Evolutionary conservation across 2,329 filamentous ascomycete genomes (phyloP).

Genomic region (Fonsecaea erecta): DNA sequence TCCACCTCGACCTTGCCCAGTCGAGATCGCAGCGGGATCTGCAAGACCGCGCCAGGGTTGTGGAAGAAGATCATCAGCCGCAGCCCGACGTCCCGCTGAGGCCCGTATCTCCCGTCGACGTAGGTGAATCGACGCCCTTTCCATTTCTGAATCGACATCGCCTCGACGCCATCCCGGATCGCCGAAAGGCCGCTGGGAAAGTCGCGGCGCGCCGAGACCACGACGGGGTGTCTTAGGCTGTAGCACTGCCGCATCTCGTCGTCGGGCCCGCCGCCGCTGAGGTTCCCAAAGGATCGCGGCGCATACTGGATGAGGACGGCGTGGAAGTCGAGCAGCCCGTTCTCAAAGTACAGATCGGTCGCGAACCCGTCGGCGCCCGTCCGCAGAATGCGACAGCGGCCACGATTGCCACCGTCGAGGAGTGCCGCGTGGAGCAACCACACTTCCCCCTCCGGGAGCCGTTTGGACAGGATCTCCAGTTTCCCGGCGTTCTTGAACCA

Average conservation of each 20-base stretch:
- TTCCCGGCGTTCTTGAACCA: not conserved
- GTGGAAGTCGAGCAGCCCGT: not conserved
- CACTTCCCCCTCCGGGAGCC: not conserved
- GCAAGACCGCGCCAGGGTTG: not conserved
- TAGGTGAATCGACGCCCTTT: not conserved
- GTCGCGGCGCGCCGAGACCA: not conserved
- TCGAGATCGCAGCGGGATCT: not conserved
- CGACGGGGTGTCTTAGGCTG: not conserved
- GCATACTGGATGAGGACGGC: not conserved
- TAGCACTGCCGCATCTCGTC: conserved; percentile 6
- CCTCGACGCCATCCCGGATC: not conserved
- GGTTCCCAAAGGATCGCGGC: not conserved
- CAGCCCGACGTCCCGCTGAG: not conserved
- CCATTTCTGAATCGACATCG: not conserved
- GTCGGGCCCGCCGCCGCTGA: not conserved
- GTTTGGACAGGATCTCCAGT: not conserved
- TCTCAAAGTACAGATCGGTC: conserved; percentile 4
- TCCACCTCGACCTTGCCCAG: conserved; percentile 1
- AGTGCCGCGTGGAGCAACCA: not conserved
- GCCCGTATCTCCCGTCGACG: not conserved
- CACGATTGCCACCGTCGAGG: not conserved
- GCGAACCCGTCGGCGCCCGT: not conserved
- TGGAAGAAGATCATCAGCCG: conserved; percentile 2
- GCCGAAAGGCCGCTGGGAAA: not conserved
- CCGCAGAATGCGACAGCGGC: conserved; percentile 5